Percentiles rank a stretch among this genome's conserved stretches.
phyloP scores from a whole-genome alignment of 2,329 filamentous ascomycete species.

The Calonectria leucothoes region DNA sequence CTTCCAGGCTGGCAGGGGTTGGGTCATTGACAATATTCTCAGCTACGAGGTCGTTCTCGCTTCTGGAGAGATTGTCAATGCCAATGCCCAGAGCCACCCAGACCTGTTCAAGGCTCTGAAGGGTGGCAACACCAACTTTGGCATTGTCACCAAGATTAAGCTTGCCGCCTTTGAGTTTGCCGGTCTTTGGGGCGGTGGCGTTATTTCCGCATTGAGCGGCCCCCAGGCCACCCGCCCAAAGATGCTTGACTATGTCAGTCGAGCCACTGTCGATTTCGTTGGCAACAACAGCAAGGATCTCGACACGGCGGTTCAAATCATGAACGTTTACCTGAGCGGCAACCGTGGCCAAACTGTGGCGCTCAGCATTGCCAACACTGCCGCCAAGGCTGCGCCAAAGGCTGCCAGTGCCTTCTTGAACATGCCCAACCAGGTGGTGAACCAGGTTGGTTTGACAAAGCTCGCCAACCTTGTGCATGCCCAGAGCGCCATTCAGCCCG shows the following conservation, averaged over 20 bases:
- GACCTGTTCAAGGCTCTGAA: background rate
- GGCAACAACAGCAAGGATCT: background rate
- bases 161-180: background rate
- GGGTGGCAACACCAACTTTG: background rate
- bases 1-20: background rate
- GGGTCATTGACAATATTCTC: background rate
- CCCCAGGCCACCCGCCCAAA: background rate
- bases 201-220: background rate
- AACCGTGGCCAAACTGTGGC: background rate
- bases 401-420: background rate
- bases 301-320: background rate
- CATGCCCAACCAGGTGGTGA: background rate
- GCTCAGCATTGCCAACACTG: background rate
- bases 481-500: background rate
- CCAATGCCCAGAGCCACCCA: background rate
- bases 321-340: background rate
- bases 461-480: background rate
- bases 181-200: background rate
- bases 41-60: background rate
- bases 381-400: background rate
- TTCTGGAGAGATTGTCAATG: background rate
- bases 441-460: background rate
- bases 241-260: background rate
- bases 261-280: background rate
- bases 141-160: background rate